Evolutionary conservation across 768 basidiomycete species (phyloP).

Genomic region (Pleurotus sapidus): DNA sequence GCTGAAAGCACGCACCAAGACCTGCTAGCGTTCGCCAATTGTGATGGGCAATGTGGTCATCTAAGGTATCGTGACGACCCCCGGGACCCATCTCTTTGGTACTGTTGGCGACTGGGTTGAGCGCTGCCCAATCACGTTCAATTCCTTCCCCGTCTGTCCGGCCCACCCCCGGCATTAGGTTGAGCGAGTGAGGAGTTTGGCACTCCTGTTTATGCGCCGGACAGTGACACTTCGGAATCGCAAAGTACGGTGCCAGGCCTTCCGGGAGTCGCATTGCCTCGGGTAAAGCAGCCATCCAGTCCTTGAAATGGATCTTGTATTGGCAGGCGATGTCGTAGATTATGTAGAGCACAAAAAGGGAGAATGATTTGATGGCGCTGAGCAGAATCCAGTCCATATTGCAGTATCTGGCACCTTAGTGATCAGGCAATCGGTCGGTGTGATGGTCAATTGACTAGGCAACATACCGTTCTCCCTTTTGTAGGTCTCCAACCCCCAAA

Average conservation of each 20-base stretch:
- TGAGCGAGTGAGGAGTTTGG: conserved; percentile 8
- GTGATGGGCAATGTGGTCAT: neutral
- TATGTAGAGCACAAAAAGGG: neutral
- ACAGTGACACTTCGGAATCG: conserved; percentile 11
- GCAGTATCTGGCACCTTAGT: neutral
- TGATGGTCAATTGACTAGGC: neutral
- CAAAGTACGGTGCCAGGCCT: neutral
- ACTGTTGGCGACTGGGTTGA: conserved; percentile 14
- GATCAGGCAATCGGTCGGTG: too few relatives aligned
- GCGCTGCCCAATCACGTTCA: conserved; percentile 25
- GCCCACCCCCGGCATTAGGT: conserved; percentile 12
- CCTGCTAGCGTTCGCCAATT: neutral
- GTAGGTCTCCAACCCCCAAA: neutral
- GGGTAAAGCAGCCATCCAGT: neutral
- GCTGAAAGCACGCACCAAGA: neutral
- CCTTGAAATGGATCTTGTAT: neutral
- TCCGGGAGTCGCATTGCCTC: neutral
- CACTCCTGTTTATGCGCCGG: conserved; percentile 8
- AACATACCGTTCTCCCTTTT: conserved; percentile 2
- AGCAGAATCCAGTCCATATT: conserved; percentile 7
- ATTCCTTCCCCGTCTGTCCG: conserved; percentile 29
- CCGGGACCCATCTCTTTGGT: neutral
- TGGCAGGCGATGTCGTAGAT: neutral
- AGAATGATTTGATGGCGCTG: neutral
- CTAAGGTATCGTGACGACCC: neutral